Evolutionary conservation across 2,329 filamentous ascomycete genomes (phyloP), one percentile per base, ranked within the genome.

Genomic region (Arthrobotrys sinensis): DNA sequence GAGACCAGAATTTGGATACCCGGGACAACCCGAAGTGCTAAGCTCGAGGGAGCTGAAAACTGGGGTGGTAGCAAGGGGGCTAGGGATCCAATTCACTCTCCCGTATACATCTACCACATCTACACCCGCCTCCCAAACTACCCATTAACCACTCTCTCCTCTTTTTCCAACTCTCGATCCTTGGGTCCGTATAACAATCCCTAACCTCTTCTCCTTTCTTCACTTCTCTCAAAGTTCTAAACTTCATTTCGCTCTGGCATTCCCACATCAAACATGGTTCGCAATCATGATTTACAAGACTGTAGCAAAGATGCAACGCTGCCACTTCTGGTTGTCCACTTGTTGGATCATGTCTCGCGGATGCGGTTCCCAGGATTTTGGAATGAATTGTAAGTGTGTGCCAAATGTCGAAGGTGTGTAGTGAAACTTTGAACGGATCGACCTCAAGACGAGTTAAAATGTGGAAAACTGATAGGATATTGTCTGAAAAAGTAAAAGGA

Each of bases 261-360:
- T 97, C 93, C 96, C 96, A 99, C 2, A 89, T 89, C 45, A 98
- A 94, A 84, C 97, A 97, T 7, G 96, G 96, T 83, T 97, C 91
- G 85, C 96, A 99, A 83, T 94, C 93, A 84, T 99, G 96, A 82
- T 99, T 99, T 32, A 95, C 94, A 34, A 98, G 87, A 85, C 94
- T 98, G 94, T 96, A 99, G n/a, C 69, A 73, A 19, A 77, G 36
- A 73, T 73, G 94, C 32, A 98, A 94, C 32, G 95, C 95, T 32
- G 93, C 93, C 3, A 97, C 92, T 82, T 98, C 96, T 0, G 96
- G 95, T 8, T 93, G 90, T 2, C 94, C 93, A 80, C 95, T 92
- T 81, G 89, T 89, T 0, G 88, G 88, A 79, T 89, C 93, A 81
- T 96, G 91, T 45, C 93, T 89, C 3, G 94, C 95, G 1, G 93